Evolutionary conservation across 805 yeast genomes (phyloP).

Genomic region (Ogataea angusta): DNA sequence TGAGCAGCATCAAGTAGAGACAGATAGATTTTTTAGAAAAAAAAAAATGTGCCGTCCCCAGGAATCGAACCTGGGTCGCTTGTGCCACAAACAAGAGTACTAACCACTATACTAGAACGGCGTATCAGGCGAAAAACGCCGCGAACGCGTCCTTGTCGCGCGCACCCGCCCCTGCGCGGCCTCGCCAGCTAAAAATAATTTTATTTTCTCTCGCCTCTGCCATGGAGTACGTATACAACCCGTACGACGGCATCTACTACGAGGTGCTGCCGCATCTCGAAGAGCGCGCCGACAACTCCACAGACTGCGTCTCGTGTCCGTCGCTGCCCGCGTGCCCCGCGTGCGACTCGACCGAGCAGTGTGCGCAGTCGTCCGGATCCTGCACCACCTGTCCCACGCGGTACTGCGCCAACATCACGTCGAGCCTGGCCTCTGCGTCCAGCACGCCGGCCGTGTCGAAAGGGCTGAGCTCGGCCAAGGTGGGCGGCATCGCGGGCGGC

Average conservation of each 20-base stretch:
- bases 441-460: slow-evolving; percentile 1
- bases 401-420: slow-evolving; percentile 40
- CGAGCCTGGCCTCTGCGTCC: slow-evolving; percentile 6
- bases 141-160: not conserved
- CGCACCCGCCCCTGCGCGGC: not conserved
- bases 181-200: not conserved
- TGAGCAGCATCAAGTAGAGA: slow-evolving; percentile 32
- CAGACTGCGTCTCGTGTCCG: slow-evolving; percentile 31
- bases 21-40: not conserved
- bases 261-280: slow-evolving; percentile 4
- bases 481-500: slow-evolving; percentile 72
- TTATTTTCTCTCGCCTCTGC: not conserved
- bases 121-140: slow-evolving; percentile 4
- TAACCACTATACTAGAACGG: slow-evolving; percentile 32
- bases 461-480: slow-evolving; percentile 23
- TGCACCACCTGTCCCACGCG: slow-evolving; percentile 57
- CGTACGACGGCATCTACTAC: slow-evolving; percentile 9
- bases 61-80: slow-evolving; percentile 30
- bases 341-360: slow-evolving; percentile 51
- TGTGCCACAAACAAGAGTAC: slow-evolving; percentile 31
- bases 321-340: slow-evolving; percentile 46
- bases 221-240: slow-evolving; percentile 7
- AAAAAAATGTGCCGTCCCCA: slow-evolving; percentile 23
- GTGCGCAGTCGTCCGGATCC: slow-evolving; percentile 53
- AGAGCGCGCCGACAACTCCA: slow-evolving; percentile 6